Evolutionary conservation across 495 filamentous ascomycete genomes (phyloP).

Genomic region (Lasiosphaeris hirsuta): DNA sequence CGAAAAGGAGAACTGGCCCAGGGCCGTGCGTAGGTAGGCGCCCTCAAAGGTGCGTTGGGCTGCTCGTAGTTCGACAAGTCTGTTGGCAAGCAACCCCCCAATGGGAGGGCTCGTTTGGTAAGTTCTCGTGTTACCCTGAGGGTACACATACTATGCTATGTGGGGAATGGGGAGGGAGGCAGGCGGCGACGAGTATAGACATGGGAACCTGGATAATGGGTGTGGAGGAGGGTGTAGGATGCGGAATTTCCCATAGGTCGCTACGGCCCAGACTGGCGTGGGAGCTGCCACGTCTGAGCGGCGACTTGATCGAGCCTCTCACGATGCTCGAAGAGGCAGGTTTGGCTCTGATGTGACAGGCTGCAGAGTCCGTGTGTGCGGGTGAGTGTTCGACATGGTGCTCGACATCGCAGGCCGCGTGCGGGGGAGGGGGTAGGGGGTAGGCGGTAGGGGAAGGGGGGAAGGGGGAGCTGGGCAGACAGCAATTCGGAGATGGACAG

Average conservation of each 20-base stretch:
- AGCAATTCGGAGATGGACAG: too few relatives aligned
- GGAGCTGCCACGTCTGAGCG: neutral
- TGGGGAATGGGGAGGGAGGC: slow-evolving; percentile 1
- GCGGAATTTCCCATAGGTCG: slow-evolving; percentile 3
- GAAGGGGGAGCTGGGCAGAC: neutral
- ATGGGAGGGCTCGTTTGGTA: neutral
- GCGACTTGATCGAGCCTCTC: slow-evolving; percentile 1
- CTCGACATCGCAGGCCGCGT: neutral
- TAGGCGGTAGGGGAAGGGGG: neutral
- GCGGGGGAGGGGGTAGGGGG: slow-evolving; percentile 9
- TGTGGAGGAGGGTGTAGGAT: neutral
- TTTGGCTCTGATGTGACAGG: neutral
- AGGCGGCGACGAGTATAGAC: neutral
- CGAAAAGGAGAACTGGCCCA: slow-evolving; percentile 91
- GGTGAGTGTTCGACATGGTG: too few relatives aligned
- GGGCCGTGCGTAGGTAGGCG: slow-evolving; percentile 90
- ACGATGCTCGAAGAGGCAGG: too few relatives aligned
- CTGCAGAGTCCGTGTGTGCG: too few relatives aligned
- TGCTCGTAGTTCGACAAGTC: slow-evolving; percentile 87
- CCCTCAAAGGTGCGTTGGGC: slow-evolving; percentile 96
- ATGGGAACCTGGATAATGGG: neutral
- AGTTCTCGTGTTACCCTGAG: too few relatives aligned
- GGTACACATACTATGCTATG: neutral
- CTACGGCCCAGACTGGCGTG: neutral
- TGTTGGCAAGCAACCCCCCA: slow-evolving; percentile 17